Evolutionary conservation across 176 grass and related monocot species (phyloP).

Genomic region (Phragmites australis): DNA sequence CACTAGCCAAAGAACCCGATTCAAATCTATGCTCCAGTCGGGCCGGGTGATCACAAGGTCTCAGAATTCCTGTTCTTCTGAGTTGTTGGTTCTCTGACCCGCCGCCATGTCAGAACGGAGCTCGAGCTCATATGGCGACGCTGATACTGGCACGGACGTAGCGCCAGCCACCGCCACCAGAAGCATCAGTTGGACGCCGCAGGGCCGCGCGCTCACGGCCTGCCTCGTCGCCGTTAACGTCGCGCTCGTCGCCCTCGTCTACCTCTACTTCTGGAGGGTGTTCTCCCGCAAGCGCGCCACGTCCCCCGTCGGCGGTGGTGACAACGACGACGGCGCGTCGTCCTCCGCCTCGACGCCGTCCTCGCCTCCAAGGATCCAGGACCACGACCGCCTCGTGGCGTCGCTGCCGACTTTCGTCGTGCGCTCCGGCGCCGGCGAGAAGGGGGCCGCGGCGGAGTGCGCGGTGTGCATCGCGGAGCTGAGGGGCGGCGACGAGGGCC

Average conservation of each 20-base stretch:
- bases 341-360: constrained; percentile 22
- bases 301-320: not conserved
- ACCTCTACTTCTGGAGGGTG: constrained; percentile 58
- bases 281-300: constrained; percentile 33
- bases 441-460: constrained; percentile 49
- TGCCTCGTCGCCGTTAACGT: constrained; percentile 50
- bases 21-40: not conserved
- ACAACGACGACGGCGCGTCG: not conserved
- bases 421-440: not conserved
- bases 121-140: constrained; percentile 6
- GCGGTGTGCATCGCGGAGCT: constrained; percentile 62
- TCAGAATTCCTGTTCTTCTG: not conserved
- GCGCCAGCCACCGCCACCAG: not conserved
- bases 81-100: not conserved
- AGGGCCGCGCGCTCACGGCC: constrained; percentile 35
- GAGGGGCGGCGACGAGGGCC: constrained; percentile 56
- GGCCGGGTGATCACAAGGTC: not conserved
- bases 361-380: not conserved
- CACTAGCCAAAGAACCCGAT: not conserved
- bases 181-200: constrained; percentile 1
- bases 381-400: constrained; percentile 26
- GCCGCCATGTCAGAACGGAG: constrained; percentile 28
- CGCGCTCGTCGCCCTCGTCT: constrained; percentile 52
- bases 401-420: constrained; percentile 47
- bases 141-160: not conserved